Percentiles rank a stretch among this genome's conserved stretches.
Conservation (phyloP, 257 asterid genomes). For the Nicotiana benthamiana region DNA sequence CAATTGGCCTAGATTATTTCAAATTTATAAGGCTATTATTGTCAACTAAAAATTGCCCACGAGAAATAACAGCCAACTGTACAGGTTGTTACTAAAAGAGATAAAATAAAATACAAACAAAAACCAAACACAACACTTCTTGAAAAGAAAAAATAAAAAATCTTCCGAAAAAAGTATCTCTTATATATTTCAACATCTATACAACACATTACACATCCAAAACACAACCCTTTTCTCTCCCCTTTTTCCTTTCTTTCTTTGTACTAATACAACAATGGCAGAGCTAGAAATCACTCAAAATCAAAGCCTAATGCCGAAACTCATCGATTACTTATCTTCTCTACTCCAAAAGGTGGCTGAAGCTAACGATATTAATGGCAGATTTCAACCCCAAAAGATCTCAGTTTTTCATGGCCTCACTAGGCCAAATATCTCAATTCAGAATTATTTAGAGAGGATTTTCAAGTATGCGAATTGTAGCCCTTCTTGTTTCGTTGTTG, state of each 20-base stretch:
- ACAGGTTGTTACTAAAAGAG: slow-evolving; percentile 28
- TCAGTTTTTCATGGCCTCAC: slow-evolving; percentile 80
- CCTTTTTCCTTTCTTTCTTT: background rate
- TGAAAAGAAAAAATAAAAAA: background rate
- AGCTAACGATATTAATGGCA: slow-evolving; percentile 53
- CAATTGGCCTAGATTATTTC: background rate
- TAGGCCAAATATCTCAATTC: slow-evolving; percentile 66
- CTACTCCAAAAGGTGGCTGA: slow-evolving; percentile 72
- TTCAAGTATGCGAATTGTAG: slow-evolving; percentile 93
- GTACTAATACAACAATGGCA: slow-evolving; percentile 38
- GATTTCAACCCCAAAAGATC: slow-evolving; percentile 39
- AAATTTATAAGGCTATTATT: slow-evolving; percentile 23
- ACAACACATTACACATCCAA: slow-evolving; percentile 11
- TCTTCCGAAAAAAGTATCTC: background rate
- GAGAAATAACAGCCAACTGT: slow-evolving; percentile 34
- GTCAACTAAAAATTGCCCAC: slow-evolving; percentile 16
- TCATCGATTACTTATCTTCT: slow-evolving; percentile 69
- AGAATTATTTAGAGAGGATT: slow-evolving; percentile 66
- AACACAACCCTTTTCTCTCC: background rate
- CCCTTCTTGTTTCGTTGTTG: slow-evolving; percentile 84
- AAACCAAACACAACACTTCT: background rate
- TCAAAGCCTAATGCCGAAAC: slow-evolving; percentile 49
- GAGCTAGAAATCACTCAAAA: slow-evolving; percentile 41
- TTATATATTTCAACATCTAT: slow-evolving; percentile 27
- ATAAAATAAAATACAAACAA: background rate